These are phyloP conservation scores for Atractiella rhizophila DNA, from an alignment of 768 basidiomycete genomes.

Conservation along the genomic window DNA sequence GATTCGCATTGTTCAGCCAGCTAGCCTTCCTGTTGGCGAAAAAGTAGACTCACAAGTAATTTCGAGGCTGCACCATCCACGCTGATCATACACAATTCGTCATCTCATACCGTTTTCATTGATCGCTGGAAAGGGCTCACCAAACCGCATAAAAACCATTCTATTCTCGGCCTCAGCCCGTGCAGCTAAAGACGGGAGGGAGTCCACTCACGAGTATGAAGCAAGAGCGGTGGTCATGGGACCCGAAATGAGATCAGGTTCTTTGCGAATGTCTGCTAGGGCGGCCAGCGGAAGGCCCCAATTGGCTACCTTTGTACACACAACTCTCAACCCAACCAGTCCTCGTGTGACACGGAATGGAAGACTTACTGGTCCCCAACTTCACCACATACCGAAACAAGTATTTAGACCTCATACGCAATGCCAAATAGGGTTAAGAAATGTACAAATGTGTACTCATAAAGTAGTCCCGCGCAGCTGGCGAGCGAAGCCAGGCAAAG, in stretches of 20 bases:
- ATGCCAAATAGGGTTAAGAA: no score
- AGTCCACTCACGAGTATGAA: conserved; percentile 50
- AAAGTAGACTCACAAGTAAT: conserved; percentile 34
- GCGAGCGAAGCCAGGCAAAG: no score
- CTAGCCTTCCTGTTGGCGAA: conserved; percentile 7
- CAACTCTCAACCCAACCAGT: no score
- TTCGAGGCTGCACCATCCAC: conserved; percentile 82
- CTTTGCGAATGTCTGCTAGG: conserved; percentile 59
- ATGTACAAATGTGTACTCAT: no score
- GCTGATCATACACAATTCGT: conserved; percentile 27
- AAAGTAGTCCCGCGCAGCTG: no score
- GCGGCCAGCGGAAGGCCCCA: conserved; percentile 97
- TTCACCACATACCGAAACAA: no score
- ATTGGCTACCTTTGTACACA: no score
- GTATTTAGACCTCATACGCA: no score
- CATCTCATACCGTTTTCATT: not conserved
- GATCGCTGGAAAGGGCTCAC: conserved; percentile 26
- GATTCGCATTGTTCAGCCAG: not conserved
- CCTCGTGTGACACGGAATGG: no score
- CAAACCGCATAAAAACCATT: conserved; percentile 80
- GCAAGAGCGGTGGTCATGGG: conserved; percentile 80
- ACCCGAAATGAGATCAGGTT: conserved; percentile 89
- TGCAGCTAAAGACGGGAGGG: not conserved
- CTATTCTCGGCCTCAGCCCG: conserved; percentile 18
- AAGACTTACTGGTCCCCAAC: no score